phyloP scores from a whole-genome alignment of 2,329 filamentous ascomycete genomes.

The Colletotrichum lupini region DNA sequence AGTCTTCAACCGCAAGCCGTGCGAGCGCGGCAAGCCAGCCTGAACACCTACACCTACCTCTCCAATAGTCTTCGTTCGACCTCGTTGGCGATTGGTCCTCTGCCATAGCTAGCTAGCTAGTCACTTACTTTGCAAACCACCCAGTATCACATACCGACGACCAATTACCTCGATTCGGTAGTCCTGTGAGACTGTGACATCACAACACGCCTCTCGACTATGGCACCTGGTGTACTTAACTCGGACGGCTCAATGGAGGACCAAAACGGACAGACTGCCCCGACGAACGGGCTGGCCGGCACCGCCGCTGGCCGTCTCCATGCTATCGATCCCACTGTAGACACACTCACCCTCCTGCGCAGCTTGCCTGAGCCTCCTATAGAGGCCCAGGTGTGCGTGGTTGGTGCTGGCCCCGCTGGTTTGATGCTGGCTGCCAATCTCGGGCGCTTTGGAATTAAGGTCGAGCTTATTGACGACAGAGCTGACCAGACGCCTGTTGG shows the following conservation, averaged over 20 bases:
- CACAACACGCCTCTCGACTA: slow-evolving; percentile 35
- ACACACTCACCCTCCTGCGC: slow-evolving; percentile 60
- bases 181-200: slow-evolving; percentile 24
- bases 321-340: slow-evolving; percentile 49
- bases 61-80: background rate
- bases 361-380: slow-evolving; percentile 59
- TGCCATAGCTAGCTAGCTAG: slow-evolving; percentile 30
- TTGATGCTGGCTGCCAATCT: slow-evolving; percentile 67
- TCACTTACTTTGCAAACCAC: background rate
- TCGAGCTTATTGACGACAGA: slow-evolving; percentile 75
- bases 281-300: background rate
- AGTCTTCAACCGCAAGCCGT: slow-evolving; percentile 19
- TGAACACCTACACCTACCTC: background rate
- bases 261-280: slow-evolving; percentile 39
- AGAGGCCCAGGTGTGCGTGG: slow-evolving; percentile 61
- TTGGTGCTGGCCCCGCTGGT: slow-evolving; percentile 67
- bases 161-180: slow-evolving; percentile 14
- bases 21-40: slow-evolving; percentile 10
- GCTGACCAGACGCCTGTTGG: slow-evolving; percentile 75
- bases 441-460: slow-evolving; percentile 73
- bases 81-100: background rate
- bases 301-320: slow-evolving; percentile 41
- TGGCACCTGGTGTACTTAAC: slow-evolving; percentile 49
- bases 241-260: slow-evolving; percentile 47
- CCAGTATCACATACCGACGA: background rate